phyloP scores from a whole-genome alignment of 73 alveolate genomes.

The Durusdinium trenchii region DNA sequence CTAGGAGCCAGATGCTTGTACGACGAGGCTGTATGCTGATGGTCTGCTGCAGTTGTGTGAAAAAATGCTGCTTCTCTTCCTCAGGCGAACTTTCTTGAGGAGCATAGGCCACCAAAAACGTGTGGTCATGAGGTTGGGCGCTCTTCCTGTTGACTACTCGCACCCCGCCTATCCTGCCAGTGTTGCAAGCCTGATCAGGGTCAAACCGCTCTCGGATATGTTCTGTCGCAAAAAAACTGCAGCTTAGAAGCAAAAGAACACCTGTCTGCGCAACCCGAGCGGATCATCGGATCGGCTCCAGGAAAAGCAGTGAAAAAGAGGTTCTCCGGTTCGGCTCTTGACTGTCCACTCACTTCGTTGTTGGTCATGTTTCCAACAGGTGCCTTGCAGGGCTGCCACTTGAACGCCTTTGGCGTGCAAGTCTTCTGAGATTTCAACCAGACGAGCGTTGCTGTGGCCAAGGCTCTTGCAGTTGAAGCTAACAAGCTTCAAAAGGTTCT shows the following conservation, averaged over 20 bases:
- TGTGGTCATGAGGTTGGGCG: neutral
- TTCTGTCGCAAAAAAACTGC: neutral
- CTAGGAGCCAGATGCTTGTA: constrained; percentile 36
- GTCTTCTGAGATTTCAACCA: constrained; percentile 47
- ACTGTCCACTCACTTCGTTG: constrained; percentile 39
- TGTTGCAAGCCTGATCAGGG: neutral
- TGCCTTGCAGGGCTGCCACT: constrained; percentile 65
- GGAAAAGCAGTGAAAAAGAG: neutral
- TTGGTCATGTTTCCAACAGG: constrained; percentile 34
- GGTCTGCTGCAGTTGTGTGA: neutral
- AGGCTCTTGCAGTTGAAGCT: constrained; percentile 46
- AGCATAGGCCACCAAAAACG: constrained; percentile 46
- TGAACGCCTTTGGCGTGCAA: neutral
- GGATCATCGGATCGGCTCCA: neutral
- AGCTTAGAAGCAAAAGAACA: neutral
- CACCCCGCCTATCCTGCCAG: constrained; percentile 44
- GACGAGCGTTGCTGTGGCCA: neutral
- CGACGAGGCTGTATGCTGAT: constrained; percentile 7
- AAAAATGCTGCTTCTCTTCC: neutral
- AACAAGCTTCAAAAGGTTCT: neutral
- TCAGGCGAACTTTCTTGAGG: constrained; percentile 45
- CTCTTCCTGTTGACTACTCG: constrained; percentile 18
- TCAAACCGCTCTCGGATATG: neutral
- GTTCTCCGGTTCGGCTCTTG: neutral
- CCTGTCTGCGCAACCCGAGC: constrained; percentile 22